Evolutionary conservation across 208 protist genomes (phyloP).

Genomic region (Trichomonas gallinae): DNA sequence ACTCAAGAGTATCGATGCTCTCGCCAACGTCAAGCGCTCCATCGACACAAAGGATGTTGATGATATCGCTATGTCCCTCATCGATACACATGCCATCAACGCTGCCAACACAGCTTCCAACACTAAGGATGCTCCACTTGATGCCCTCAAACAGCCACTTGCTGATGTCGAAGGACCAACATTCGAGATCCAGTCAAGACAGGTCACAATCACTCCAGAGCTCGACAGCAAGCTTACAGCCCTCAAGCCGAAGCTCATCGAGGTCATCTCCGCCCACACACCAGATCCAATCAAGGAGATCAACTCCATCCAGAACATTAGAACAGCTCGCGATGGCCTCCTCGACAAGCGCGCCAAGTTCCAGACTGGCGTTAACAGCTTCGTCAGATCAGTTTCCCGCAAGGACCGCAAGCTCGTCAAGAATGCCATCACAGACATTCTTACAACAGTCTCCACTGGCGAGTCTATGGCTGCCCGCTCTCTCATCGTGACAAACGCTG

Average conservation of each 20-base stretch:
- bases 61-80: neutral
- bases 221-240: neutral
- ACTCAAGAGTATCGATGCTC: neutral
- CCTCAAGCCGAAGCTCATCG: neutral
- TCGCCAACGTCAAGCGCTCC: neutral
- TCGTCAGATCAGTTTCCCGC: neutral
- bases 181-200: neutral
- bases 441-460: neutral
- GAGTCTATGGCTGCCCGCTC: neutral
- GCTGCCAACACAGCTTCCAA: neutral
- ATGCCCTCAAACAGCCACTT: neutral
- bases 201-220: neutral
- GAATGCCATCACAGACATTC: neutral
- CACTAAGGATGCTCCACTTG: neutral
- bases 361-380: neutral
- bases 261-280: neutral
- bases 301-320: neutral
- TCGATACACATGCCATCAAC: neutral
- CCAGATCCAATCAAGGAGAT: neutral
- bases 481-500: neutral
- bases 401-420: neutral
- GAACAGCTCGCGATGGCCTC: neutral
- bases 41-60: neutral
- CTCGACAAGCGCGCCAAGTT: neutral
- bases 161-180: neutral